Evolutionary conservation across 805 yeast species (phyloP), one percentile per base, ranked within the genome.

Genomic region (Candida succiphila): DNA sequence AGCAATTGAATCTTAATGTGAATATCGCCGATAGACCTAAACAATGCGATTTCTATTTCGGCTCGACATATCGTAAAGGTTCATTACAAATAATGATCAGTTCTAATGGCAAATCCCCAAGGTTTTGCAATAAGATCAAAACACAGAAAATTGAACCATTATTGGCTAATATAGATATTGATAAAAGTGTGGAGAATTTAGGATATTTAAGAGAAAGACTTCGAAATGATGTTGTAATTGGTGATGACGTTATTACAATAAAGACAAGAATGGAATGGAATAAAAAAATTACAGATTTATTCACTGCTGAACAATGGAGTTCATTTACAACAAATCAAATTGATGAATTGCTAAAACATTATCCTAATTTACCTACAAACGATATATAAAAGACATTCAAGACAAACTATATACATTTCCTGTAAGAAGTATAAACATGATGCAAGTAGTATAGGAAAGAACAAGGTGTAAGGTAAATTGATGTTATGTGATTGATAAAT

Each of bases 21-120:
- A 84, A 84, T 48, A 78, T 83, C 26, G 94, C 94, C 2, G 95
- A 84, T 52, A 80, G 80, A 40, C 94, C 94, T 3, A 69, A 71
- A n/a, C 60, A 74, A 38, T 84, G 95, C 59, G 95, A 84, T 54
- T 84, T 82, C 54, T 84, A 82, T 58, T 84, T 84, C 53, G 95
- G 94, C 1, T 72, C 88, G 17, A 75, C 79, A 60, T 75, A 72
- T 52, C 67, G 82, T 46, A 72, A 71, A 41, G 92, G 88, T 13
- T 72, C 76, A 13, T 58, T 84, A 32, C 92, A 83, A 49, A 67
- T 84, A 25, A 78, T 84, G 88, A 79, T 84, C 12, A 74, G 85
- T 26, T 82, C 94, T 10, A 83, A 82, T 52, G 94, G 94, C 4
- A 72, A 76, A 45, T 78, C 88, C 2, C 95, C 95, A 1, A 57